Evolutionary conservation across 768 basidiomycete genomes (phyloP).

Genomic region (Termitomyces sp.): DNA sequence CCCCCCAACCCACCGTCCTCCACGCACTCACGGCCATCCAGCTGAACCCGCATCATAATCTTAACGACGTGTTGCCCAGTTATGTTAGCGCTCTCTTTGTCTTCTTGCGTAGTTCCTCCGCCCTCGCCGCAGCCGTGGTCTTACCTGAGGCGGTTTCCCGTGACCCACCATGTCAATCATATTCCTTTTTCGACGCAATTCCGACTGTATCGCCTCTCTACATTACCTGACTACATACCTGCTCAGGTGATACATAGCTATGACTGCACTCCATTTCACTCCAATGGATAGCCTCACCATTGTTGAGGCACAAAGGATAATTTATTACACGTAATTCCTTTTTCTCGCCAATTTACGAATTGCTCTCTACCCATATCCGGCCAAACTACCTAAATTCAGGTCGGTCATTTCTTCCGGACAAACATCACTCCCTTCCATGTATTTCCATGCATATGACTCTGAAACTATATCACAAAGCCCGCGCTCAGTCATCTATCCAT

Average conservation of each 20-base stretch:
- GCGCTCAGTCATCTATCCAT: slow-evolving; percentile 7
- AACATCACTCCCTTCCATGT: background rate
- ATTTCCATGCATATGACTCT: background rate
- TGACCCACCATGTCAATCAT: background rate
- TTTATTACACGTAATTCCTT: background rate
- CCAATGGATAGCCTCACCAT: background rate
- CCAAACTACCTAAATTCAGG: slow-evolving; percentile 3
- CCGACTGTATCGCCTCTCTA: background rate
- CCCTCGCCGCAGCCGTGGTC: background rate
- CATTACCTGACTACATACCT: too few species aligned
- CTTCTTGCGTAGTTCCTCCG: background rate
- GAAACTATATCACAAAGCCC: slow-evolving; percentile 4
- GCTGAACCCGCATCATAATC: background rate
- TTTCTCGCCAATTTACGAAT: background rate
- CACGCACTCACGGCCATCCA: slow-evolving; percentile 5
- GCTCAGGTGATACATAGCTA: background rate
- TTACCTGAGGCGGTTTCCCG: background rate
- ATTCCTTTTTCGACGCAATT: background rate
- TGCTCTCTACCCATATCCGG: slow-evolving; percentile 12
- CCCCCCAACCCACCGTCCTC: slow-evolving; percentile 7
- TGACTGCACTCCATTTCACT: background rate
- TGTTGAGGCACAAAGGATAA: background rate
- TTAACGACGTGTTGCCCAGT: background rate
- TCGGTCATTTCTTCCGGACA: slow-evolving; percentile 5
- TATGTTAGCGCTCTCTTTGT: background rate